Evolutionary conservation across 2,329 filamentous ascomycete species (phyloP).

Genomic region (Verticillium zaregamsianum): DNA sequence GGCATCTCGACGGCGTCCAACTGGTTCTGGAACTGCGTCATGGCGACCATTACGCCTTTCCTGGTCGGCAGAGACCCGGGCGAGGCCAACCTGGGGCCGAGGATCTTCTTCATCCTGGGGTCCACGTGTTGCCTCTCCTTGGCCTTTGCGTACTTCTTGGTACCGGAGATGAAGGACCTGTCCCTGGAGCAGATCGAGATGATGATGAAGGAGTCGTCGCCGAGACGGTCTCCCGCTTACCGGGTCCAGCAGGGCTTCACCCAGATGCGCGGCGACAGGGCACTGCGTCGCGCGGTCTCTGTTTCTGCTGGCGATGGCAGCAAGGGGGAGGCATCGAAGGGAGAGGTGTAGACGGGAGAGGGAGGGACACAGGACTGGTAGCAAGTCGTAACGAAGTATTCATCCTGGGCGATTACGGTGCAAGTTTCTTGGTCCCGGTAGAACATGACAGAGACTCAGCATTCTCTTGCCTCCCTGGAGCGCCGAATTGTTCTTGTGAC

Average conservation of each 20-base stretch:
- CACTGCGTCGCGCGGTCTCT: not conserved
- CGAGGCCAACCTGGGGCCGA: slow-evolving; percentile 33
- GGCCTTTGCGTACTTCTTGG: slow-evolving; percentile 53
- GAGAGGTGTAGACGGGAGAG: not conserved
- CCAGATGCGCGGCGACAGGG: not conserved
- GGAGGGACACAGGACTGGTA: not conserved
- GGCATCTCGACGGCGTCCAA: slow-evolving; percentile 68
- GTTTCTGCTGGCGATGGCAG: not conserved
- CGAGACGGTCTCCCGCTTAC: not conserved
- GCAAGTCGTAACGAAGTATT: no score
- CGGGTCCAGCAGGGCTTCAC: not conserved
- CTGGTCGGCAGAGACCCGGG: slow-evolving; percentile 55
- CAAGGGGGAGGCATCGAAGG: not conserved
- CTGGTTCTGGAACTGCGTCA: slow-evolving; percentile 68
- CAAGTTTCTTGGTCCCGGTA: no score
- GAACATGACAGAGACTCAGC: no score
- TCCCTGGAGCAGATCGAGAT: slow-evolving; percentile 70
- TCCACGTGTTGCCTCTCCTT: slow-evolving; percentile 51
- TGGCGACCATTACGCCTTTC: slow-evolving; percentile 63
- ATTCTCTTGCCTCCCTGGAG: no score
- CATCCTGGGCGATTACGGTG: no score
- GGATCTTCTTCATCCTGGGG: slow-evolving; percentile 59
- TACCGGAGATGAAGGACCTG: slow-evolving; percentile 73
- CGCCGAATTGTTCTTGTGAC: no score
- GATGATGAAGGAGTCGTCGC: slow-evolving; percentile 33